Base-by-base conservation (phyloP, 306 rosid genomes). In the Quercus mongolica region DNA sequence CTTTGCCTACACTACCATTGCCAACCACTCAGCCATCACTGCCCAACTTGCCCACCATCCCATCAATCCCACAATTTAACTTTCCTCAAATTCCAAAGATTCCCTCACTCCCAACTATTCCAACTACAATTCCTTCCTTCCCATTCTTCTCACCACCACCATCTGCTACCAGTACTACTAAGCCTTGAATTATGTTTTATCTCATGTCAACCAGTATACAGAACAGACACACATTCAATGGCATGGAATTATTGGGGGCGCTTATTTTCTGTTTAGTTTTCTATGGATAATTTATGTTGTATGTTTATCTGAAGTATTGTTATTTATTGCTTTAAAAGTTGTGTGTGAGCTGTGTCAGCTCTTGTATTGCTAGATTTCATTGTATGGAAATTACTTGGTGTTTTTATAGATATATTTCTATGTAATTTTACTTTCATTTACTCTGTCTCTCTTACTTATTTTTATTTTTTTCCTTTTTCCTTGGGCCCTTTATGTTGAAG, bases 91-190 rank as follows among this genome's bases (percentile, higher is more conserved):
- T 78, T 14, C 78, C 81, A 6, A 38, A 25, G 31, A 0, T 81
- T 0, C 80, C 85, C 6, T 68, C 78, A 1, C 15, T 82, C 28
- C 85, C 81, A 49, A 79, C 75, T n/a, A 77, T 83, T 14, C 86
- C 86, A 17, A 85, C 61, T 25, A 75, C 57, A 28, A 62, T 83
- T 1, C 81, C 86, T 4, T 79, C 81, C 52, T 21, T 83, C 20
- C 76, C 88, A 10, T 78, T 85, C 75, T 4, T 85, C 76, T 64
- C 88, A 21, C 74, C 83, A 56, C 87, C 86, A 49, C 88, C 54
- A 49, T 49, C 87, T 79, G 59, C 87, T 26, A 30, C 84, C 65
- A 41, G 46, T 41, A n/a, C 78, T 18, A 49, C 17, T 0, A 81
- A 9, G 69, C 88, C 85, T 41, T 41, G 46, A 85, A 18, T 13